Percentiles rank a stretch among this genome's conserved stretches.
phyloP scores from a whole-genome alignment of 148 eudicot genomes.

The Persicaria maculosa region DNA sequence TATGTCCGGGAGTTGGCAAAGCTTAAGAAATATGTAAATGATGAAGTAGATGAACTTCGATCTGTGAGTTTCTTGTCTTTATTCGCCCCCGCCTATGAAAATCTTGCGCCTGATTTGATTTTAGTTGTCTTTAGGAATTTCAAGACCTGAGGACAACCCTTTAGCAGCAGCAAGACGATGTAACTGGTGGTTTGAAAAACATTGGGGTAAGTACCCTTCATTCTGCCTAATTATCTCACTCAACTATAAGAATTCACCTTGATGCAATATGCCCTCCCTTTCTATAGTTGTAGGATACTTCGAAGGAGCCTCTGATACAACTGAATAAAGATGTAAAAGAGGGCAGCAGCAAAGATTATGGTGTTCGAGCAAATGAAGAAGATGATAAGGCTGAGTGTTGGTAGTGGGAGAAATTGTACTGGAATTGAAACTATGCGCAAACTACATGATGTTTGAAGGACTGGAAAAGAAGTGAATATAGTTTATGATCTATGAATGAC shows the following conservation, averaged over 20 bases:
- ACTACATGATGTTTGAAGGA: too few relatives aligned
- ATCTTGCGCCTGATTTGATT: background rate
- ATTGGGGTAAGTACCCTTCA: background rate
- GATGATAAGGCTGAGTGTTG: too few relatives aligned
- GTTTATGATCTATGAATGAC: too few relatives aligned
- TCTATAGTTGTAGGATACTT: background rate
- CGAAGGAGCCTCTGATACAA: background rate
- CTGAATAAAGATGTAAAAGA: conserved; percentile 3
- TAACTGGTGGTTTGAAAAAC: background rate
- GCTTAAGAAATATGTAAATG: background rate
- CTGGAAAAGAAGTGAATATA: too few relatives aligned
- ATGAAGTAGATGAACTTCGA: conserved; percentile 1
- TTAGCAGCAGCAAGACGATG: conserved; percentile 6
- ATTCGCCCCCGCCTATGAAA: background rate
- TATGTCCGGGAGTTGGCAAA: conserved; percentile 5
- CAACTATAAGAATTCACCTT: background rate
- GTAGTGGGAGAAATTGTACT: too few relatives aligned
- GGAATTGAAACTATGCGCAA: too few relatives aligned
- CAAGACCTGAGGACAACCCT: conserved; percentile 5
- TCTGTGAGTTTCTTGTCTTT: background rate
- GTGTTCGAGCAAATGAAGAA: background rate
- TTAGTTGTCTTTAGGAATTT: background rate
- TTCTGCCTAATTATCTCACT: background rate
- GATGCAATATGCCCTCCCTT: background rate
- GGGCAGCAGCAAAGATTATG: background rate